These are phyloP conservation scores for Gnomoniopsis smithogilvyi DNA, from an alignment of 2,329 filamentous ascomycete genomes.

Conservation along the genomic window DNA sequence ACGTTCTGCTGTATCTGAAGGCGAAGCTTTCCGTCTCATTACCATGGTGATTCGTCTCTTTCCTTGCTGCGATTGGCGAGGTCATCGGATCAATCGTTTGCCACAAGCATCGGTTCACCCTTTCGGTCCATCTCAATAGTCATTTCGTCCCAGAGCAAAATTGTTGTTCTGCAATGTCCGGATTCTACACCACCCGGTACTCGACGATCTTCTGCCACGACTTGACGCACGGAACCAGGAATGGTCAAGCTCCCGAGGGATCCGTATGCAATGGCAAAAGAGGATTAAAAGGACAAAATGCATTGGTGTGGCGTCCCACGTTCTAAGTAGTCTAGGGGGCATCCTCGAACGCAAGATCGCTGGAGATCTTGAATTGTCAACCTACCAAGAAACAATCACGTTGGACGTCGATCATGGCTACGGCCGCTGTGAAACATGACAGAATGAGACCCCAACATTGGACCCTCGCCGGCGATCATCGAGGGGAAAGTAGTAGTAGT, in stretches of 20 bases:
- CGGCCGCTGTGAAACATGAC: neutral
- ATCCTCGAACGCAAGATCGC: too few relatives aligned
- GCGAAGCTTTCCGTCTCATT: too few relatives aligned
- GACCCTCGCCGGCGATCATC: constrained; percentile 5
- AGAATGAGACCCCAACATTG: neutral
- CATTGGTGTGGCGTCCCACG: too few relatives aligned
- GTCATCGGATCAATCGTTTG: too few relatives aligned
- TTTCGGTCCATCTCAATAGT: neutral
- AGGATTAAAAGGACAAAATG: too few relatives aligned
- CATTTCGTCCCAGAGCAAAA: neutral
- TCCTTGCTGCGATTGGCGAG: too few relatives aligned
- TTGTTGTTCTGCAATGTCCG: neutral
- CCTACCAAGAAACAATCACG: neutral
- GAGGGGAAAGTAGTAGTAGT: neutral
- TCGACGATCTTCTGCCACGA: neutral
- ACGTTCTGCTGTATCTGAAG: too few relatives aligned
- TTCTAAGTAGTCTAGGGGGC: too few relatives aligned
- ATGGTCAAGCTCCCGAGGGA: neutral
- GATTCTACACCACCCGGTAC: neutral
- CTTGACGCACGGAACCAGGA: neutral
- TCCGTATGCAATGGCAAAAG: too few relatives aligned
- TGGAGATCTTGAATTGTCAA: too few relatives aligned
- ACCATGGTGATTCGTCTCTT: too few relatives aligned
- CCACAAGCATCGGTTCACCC: neutral
- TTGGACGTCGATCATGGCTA: constrained; percentile 6